Base-by-base conservation (phyloP, 768 basidiomycete genomes). In the Baorangia bicolor region DNA sequence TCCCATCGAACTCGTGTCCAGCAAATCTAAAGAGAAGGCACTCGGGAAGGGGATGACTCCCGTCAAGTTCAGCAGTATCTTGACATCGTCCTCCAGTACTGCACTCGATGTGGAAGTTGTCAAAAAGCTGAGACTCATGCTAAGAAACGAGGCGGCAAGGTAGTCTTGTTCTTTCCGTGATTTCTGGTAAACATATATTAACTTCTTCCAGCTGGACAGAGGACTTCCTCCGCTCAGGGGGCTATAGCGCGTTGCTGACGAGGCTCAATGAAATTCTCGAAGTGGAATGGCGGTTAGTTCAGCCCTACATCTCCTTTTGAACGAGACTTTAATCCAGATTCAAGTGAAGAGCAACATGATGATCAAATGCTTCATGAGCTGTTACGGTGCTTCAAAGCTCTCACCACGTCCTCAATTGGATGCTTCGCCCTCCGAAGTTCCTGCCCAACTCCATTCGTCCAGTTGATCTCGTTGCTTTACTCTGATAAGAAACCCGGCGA, bases 401-500 rank as follows among this genome's bases (percentile, higher is more conserved):
- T 99, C 4, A 87, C 92, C 0, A 96, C 95, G 0, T 94, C 92
- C 9, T 80, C 88, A 44, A 87, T 91, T 34, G 96, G 96, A 14
- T 94, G 91, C 66, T 85, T 86, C 49, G 94, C 97, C 5, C 82
- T 99, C 12, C 87, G 94, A n/a, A 87, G 85, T 63, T 88, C 87
- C 30, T 89, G 89, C 55, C 94, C 95, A 1, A 85, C 88, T 0
- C 97, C 96, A 1, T 98, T 93, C 69, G 78, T 80, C 5, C 90
- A 95, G 58, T 78, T 99, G 28, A 79, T 95, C 18, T 75, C 85
- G 10, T 80, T 98, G 16, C 78, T 98, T 2, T 98, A 92, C 72
- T 96, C 94, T 4, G 96, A 98, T 77, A 98, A 98, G 78, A 97
- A 95, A 69, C 97, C 97, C 0, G 97, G 97, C 41, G 97, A 99